These are phyloP conservation scores for Rugiboletus extremiorientalis DNA, from an alignment of 1,284 basidiomycete genomes.

Conservation along the genomic window DNA sequence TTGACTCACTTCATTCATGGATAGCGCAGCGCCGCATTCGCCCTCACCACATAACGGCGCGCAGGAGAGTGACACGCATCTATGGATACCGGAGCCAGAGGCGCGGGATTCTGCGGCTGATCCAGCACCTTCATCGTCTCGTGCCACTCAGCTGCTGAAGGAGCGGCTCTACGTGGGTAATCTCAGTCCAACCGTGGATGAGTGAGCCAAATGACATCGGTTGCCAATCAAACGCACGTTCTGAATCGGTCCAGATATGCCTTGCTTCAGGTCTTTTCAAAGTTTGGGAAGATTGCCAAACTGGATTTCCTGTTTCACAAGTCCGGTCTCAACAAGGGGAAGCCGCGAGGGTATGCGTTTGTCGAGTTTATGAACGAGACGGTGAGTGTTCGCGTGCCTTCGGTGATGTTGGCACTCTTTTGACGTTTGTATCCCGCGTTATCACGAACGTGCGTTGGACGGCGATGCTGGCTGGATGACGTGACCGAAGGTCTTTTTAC, in stretches of 20 bases:
- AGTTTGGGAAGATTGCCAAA: constrained; percentile 89
- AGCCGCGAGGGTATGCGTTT: constrained; percentile 94
- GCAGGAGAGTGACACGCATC: constrained; percentile 19
- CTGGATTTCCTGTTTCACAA: constrained; percentile 97
- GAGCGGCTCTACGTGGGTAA: constrained; percentile 92
- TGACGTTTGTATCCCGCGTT: constrained; percentile 28
- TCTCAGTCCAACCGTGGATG: constrained; percentile 84
- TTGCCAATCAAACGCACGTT: constrained; percentile 1
- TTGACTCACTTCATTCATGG: constrained; percentile 17
- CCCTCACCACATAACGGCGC: neutral
- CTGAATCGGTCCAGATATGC: constrained; percentile 59
- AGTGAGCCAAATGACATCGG: constrained; percentile 52
- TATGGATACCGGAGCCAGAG: constrained; percentile 36
- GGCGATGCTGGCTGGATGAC: constrained; percentile 18
- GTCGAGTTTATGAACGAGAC: constrained; percentile 80
- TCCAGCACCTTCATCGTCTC: constrained; percentile 27
- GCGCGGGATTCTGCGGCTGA: constrained; percentile 16
- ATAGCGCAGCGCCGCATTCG: neutral
- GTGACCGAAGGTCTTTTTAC: constrained; percentile 22
- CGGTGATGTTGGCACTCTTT: constrained; percentile 20
- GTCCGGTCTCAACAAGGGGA: constrained; percentile 83
- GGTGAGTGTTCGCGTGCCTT: constrained; percentile 55
- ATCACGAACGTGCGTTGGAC: constrained; percentile 53
- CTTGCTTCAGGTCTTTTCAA: constrained; percentile 86
- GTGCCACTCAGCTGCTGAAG: constrained; percentile 41